Evolutionary conservation across 164 flowering plant species (phyloP).

Genomic region (Annona squamosa): DNA sequence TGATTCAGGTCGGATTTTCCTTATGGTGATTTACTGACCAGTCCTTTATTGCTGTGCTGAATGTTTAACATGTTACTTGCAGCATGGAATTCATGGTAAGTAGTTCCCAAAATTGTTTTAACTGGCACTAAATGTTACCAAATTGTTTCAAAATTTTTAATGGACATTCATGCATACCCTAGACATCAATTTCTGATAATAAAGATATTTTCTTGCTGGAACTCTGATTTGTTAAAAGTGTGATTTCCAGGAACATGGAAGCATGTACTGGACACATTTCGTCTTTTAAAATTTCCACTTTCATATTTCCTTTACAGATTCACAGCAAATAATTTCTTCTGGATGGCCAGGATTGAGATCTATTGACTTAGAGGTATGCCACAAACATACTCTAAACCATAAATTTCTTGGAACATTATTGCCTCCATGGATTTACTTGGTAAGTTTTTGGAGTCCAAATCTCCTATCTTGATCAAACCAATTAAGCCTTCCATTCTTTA

Average conservation of each 20-base stretch:
- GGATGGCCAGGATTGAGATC: conserved; percentile 83
- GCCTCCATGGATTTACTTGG: no score
- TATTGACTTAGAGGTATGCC: conserved; percentile 50
- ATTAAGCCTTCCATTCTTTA: no score
- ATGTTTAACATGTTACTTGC: neutral
- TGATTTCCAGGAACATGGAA: neutral
- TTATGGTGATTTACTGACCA: neutral
- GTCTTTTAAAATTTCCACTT: neutral
- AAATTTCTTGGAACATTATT: no score
- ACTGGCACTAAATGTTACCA: neutral
- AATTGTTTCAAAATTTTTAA: neutral
- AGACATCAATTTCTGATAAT: neutral
- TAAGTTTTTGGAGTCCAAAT: no score
- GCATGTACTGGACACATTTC: neutral
- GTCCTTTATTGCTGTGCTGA: neutral
- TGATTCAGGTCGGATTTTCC: conserved; percentile 38
- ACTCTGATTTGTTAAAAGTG: neutral
- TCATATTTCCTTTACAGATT: conserved; percentile 31
- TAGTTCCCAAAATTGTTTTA: neutral
- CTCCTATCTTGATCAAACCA: no score
- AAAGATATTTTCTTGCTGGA: neutral
- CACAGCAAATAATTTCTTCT: conserved; percentile 57
- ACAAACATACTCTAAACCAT: neutral
- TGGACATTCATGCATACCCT: neutral
- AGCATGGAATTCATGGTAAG: neutral